Base-by-base conservation (phyloP, 2,329 filamentous ascomycete genomes). In the Ceratocystis smalleyi region DNA sequence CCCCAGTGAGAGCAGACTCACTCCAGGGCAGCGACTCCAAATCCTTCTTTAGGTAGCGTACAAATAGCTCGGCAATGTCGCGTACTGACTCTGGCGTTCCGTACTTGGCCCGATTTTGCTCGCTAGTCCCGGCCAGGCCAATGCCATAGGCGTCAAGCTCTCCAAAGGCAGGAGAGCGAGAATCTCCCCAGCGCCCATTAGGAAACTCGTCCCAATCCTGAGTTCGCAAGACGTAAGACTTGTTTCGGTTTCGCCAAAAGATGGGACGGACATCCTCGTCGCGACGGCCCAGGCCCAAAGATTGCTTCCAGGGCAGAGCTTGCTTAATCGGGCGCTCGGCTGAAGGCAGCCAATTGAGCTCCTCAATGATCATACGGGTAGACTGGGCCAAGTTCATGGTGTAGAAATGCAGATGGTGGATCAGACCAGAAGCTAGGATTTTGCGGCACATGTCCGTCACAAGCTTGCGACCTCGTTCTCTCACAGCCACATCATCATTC, bases 131-230 rank as follows among this genome's bases (percentile, higher is more conserved):
- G 69, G 92, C 95, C 70, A 99, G 77, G 55, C 91, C 91, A 70
- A 97, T 90, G 54, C 91, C 92, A 72, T 99, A 97, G 7, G 90
- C 86, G 75, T 97, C 92, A 62, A 97, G 79, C 75, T 96, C 91
- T 71, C 94, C 94, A 71, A 96, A 99, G 61, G 94, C 94, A 67
- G 94, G 94, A 66, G 92, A 97, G 68, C 94, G 84, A 62, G 91
- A 92, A 75, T 99, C 94, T 75, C 94, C 95, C 94, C 94, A 99
- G 74, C 94, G 88, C 59, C 94, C 94, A 78, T 99, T 99, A 64
- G 94, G 94, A 71, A 96, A 99, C 74, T 99, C 94, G 71, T 99
- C 94, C 94, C 94, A 99, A 70, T 96, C 92, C 73, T 96, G 91
- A 0, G 94, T 99, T 64, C 94, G 89, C 64, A 90, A 85, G 64